A percentile compares a stretch with the other conserved stretches of the same genome.
Conservation (phyloP, 345 rosid species). For the Hibiscus syriacus region DNA sequence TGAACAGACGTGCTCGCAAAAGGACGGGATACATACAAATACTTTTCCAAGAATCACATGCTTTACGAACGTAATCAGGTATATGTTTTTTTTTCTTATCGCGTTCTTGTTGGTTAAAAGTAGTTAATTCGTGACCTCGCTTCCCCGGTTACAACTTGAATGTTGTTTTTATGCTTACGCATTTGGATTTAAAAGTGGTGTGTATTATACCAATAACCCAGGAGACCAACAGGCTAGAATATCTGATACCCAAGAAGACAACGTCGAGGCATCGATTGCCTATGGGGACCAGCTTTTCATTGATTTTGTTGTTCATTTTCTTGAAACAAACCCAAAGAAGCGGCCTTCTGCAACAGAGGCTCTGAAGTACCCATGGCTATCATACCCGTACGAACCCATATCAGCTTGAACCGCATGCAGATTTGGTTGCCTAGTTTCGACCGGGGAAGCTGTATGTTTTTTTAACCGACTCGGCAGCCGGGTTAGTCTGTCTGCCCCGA, state of each 20-base stretch:
- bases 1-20: constrained; percentile 76
- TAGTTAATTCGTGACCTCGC: no score
- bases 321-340: constrained; percentile 82
- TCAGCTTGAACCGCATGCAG: constrained; percentile 45
- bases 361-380: constrained; percentile 89
- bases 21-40: constrained; percentile 92
- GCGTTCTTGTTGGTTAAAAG: no score
- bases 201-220: constrained; percentile 25
- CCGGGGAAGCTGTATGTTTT: constrained; percentile 12
- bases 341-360: constrained; percentile 91
- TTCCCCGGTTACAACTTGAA: no score
- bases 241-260: constrained; percentile 83
- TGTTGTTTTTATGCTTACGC: background rate
- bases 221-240: constrained; percentile 82
- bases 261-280: constrained; percentile 82
- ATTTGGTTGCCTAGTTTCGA: constrained; percentile 9
- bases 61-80: constrained; percentile 97
- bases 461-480: constrained; percentile 13
- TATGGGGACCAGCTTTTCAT: constrained; percentile 96
- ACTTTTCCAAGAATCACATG: constrained; percentile 88
- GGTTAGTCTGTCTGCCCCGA: background rate
- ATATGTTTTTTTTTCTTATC: no score
- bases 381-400: constrained; percentile 86
- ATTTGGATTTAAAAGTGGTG: background rate
- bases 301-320: constrained; percentile 79